Conservation (phyloP, 257 asterid species). For the Plantago major region DNA sequence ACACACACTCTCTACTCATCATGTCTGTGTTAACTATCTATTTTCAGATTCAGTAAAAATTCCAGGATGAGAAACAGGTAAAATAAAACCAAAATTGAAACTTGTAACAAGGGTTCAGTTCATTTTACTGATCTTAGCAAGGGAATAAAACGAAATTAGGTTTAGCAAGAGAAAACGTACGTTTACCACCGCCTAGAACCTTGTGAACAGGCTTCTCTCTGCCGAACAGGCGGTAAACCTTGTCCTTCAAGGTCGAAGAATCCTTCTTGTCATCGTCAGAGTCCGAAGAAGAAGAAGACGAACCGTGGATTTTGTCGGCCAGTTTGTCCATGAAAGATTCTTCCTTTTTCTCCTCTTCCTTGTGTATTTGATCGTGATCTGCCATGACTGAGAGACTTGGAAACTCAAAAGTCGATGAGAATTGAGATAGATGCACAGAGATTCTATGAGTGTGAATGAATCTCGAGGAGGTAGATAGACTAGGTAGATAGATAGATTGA, state of each 20-base stretch:
- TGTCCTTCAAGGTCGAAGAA: conserved; percentile 37
- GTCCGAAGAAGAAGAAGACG: conserved; percentile 45
- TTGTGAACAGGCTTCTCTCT: conserved; percentile 68
- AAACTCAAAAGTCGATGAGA: too few relatives aligned
- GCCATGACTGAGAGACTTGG: conserved; percentile 33
- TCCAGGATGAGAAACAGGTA: too few relatives aligned
- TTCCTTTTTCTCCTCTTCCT: conserved; percentile 47
- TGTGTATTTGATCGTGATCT: conserved; percentile 40
- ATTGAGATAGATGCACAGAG: too few relatives aligned
- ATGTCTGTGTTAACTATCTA: too few relatives aligned
- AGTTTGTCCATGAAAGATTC: conserved; percentile 54
- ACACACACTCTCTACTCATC: too few relatives aligned
- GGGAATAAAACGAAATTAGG: not conserved
- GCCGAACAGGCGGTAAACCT: conserved; percentile 65
- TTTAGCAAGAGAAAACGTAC: conserved; percentile 29
- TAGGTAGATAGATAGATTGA: too few relatives aligned
- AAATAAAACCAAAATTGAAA: not conserved
- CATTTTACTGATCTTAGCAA: not conserved
- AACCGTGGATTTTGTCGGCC: conserved; percentile 42
- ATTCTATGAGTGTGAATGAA: too few relatives aligned
- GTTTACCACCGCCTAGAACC: conserved; percentile 77
- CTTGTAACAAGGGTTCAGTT: not conserved
- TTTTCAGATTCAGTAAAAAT: too few relatives aligned
- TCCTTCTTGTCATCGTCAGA: conserved; percentile 46
- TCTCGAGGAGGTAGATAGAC: too few relatives aligned